Percentiles rank a stretch among this genome's conserved stretches.
Evolutionary conservation across 2,329 filamentous ascomycete species (phyloP).

Genomic region (Paracorniculantispora psalliotae): DNA sequence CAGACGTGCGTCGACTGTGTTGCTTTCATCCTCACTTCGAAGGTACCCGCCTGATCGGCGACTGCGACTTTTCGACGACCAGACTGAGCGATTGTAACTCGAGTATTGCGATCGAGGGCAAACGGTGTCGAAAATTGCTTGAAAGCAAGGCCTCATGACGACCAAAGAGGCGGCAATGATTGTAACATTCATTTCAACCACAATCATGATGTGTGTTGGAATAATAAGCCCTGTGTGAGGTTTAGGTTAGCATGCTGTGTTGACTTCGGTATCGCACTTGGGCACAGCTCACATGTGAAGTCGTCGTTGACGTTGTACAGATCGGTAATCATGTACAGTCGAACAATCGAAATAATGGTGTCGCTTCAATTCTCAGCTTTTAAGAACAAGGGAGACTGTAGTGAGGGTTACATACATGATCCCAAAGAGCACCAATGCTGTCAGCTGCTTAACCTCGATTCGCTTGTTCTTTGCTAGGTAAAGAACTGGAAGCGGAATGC

Average conservation of each 20-base stretch:
- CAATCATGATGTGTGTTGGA: constrained; percentile 15
- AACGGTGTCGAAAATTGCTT: constrained; percentile 11
- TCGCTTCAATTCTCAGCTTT: neutral
- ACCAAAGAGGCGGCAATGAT: constrained; percentile 13
- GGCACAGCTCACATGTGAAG: constrained; percentile 7
- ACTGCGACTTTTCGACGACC: constrained; percentile 3
- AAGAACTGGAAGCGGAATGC: constrained; percentile 13
- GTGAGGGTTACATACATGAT: neutral
- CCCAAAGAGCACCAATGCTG: constrained; percentile 9
- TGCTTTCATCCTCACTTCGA: constrained; percentile 2
- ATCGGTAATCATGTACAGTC: constrained; percentile 15
- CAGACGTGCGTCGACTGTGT: neutral
- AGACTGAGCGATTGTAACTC: constrained; percentile 3
- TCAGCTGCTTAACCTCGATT: constrained; percentile 13
- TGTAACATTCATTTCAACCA: constrained; percentile 14
- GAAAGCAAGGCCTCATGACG: constrained; percentile 14
- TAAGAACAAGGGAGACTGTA: neutral
- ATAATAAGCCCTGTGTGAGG: constrained; percentile 9
- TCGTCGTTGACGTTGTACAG: constrained; percentile 11
- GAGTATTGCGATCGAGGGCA: constrained; percentile 8
- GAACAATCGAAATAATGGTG: constrained; percentile 12
- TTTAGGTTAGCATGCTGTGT: neutral
- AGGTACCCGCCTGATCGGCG: constrained; percentile 7
- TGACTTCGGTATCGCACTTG: neutral
- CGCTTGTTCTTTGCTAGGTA: constrained; percentile 12